These are phyloP conservation scores for Ganoderma resinaceum DNA, from an alignment of 1,284 basidiomycete species.

Conservation along the genomic window DNA sequence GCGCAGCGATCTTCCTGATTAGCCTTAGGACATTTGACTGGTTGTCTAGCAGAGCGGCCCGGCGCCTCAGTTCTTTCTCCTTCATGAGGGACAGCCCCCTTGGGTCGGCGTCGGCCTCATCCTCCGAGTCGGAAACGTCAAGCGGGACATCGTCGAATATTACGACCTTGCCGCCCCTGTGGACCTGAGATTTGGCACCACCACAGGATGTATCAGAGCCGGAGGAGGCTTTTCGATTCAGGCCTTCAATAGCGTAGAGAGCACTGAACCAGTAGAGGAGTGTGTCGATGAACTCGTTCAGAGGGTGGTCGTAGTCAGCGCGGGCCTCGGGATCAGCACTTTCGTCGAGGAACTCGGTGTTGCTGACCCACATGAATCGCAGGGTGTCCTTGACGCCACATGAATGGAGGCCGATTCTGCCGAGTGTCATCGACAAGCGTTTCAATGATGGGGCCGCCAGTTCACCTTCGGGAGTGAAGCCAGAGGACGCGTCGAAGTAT, in stretches of 20 bases:
- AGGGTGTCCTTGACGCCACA: background rate
- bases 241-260: background rate
- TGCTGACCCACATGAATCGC: background rate
- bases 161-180: background rate
- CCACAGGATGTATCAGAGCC: background rate
- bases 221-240: background rate
- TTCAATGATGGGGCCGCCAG: background rate
- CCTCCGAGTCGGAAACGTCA: background rate
- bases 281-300: background rate
- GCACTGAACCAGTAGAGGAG: constrained; percentile 9
- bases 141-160: background rate
- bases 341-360: background rate
- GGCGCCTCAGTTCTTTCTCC: background rate
- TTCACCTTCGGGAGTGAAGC: background rate
- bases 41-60: background rate
- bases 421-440: background rate
- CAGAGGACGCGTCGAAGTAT: constrained; percentile 17
- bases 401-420: background rate
- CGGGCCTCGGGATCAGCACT: background rate
- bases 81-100: background rate
- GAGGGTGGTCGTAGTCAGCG: background rate
- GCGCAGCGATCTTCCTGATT: background rate
- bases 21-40: background rate
- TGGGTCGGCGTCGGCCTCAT: background rate
- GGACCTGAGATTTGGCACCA: background rate